phyloP scores from a whole-genome alignment of 1,284 basidiomycete genomes.

The Microbotryomycetes sp. region DNA sequence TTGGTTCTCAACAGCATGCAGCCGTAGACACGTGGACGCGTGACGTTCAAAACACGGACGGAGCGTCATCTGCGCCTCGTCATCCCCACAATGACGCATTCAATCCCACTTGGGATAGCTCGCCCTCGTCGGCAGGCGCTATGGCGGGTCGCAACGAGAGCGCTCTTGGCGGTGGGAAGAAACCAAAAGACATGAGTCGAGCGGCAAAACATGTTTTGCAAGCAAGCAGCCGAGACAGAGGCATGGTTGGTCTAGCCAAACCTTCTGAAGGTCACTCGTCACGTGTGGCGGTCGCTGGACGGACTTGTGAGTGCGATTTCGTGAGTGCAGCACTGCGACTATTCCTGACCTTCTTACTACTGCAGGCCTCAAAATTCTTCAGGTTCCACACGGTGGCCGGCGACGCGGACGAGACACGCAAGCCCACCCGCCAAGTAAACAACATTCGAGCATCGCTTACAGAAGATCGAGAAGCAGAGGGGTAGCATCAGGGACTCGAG shows the following conservation, averaged over 20 bases:
- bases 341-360: too few species aligned
- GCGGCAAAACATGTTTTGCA: conserved; percentile 7
- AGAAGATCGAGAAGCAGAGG: not conserved
- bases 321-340: too few species aligned
- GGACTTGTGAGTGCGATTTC: conserved; percentile 18
- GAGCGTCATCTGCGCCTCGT: not conserved
- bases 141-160: not conserved
- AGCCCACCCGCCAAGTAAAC: not conserved
- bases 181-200: conserved; percentile 17
- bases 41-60: not conserved
- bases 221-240: conserved; percentile 14
- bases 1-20: not conserved
- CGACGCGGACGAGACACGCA: not conserved
- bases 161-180: conserved; percentile 7
- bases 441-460: not conserved
- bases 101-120: not conserved
- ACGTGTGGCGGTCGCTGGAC: conserved; percentile 27
- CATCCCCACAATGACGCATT: not conserved
- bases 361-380: conserved; percentile 23
- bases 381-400: conserved; percentile 15
- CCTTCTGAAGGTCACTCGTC: conserved; percentile 14
- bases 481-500: not conserved
- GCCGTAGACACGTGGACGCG: not conserved
- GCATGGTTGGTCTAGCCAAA: conserved; percentile 27
- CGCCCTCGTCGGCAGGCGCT: not conserved